Evolutionary conservation across 345 rosid species (phyloP).

Genomic region (Boechera divaricarpa): DNA sequence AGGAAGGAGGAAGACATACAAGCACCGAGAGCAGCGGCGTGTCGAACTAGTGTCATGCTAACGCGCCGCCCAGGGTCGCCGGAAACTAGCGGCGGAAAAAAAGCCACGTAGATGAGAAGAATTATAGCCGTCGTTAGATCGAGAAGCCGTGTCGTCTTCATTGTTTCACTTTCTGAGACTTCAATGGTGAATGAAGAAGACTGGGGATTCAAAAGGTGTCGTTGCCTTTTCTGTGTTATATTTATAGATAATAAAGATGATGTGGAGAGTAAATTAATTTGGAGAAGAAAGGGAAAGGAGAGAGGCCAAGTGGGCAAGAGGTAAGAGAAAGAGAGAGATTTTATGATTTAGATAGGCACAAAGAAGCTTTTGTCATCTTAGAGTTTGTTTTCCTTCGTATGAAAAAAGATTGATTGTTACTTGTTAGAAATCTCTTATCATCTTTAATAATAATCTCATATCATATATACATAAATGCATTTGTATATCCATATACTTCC

Average conservation of each 20-base stretch:
- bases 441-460: not conserved
- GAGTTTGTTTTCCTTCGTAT: constrained; percentile 14
- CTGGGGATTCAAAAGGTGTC: not conserved
- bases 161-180: constrained; percentile 7
- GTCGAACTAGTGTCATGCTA: constrained; percentile 72
- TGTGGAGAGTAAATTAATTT: constrained; percentile 13
- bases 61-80: constrained; percentile 44
- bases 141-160: constrained; percentile 17
- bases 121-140: constrained; percentile 26
- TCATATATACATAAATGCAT: not conserved
- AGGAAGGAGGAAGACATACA: not conserved
- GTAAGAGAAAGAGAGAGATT: constrained; percentile 6
- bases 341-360: constrained; percentile 34
- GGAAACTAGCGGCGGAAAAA: constrained; percentile 46
- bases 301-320: constrained; percentile 43
- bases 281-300: constrained; percentile 43
- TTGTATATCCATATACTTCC: not conserved
- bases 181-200: constrained; percentile 28
- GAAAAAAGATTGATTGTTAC: constrained; percentile 10
- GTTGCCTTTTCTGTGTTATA: not conserved
- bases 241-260: not conserved
- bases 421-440: constrained; percentile 3
- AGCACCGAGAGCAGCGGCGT: constrained; percentile 60
- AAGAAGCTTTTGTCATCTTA: constrained; percentile 27
- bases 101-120: constrained; percentile 41